Conservation (phyloP, 208 protist species). For the Trypanosoma lewisi region DNA sequence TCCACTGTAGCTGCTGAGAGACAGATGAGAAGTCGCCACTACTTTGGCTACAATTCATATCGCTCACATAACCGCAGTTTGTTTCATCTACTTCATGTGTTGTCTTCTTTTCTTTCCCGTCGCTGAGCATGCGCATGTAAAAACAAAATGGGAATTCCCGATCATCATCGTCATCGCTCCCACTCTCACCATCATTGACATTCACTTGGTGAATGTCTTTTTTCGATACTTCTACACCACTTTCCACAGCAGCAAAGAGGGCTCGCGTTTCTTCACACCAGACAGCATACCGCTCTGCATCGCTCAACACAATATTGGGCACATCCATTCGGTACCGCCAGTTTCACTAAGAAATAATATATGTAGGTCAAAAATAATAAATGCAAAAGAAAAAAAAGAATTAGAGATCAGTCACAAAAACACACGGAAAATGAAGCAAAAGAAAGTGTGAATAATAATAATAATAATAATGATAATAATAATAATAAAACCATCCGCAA, state of each 20-base stretch:
- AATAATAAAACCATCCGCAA: neutral
- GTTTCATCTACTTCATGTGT: neutral
- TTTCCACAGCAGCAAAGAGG: conserved; percentile 29
- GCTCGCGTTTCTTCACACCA: conserved; percentile 55
- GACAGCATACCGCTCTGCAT: conserved; percentile 43
- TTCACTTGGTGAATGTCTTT: neutral
- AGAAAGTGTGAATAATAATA: neutral
- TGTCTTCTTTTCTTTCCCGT: neutral
- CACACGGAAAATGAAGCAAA: neutral
- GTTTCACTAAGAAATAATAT: neutral
- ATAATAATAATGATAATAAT: neutral
- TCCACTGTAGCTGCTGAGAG: conserved; percentile 18
- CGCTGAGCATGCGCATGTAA: conserved; percentile 46
- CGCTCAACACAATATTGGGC: conserved; percentile 7
- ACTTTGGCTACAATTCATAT: conserved; percentile 7
- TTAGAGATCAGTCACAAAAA: neutral
- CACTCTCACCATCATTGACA: too few species aligned
- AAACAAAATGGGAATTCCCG: conserved; percentile 54
- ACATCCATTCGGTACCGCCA: neutral
- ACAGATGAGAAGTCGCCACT: conserved; percentile 12
- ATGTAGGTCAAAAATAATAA: neutral
- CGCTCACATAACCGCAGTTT: neutral
- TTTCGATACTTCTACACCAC: neutral
- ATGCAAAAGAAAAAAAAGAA: conserved; percentile 6
- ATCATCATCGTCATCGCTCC: conserved; percentile 20